Conservation (phyloP, 1,284 basidiomycete genomes). For the Irpex rosettiformis region DNA sequence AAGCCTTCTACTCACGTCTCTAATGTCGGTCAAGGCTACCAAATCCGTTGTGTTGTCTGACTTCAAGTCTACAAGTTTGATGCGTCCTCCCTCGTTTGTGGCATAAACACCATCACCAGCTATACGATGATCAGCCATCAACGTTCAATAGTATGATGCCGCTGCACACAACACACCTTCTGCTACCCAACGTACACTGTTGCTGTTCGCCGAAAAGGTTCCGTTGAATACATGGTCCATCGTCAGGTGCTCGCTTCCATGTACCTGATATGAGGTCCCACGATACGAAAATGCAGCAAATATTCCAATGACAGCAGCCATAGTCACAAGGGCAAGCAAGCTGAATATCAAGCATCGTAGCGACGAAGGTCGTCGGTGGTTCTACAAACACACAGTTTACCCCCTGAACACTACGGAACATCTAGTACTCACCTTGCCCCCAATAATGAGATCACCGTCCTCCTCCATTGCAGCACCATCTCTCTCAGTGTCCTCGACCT, state of each 20-base stretch:
- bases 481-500: conserved; percentile 24
- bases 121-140: conserved; percentile 24
- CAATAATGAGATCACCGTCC: conserved; percentile 34
- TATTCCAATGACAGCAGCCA: conserved; percentile 62
- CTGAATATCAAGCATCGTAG: conserved; percentile 52
- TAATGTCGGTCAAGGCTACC: conserved; percentile 55
- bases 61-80: conserved; percentile 77
- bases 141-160: too few relatives aligned
- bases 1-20: conserved; percentile 46
- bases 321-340: conserved; percentile 48
- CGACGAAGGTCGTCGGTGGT: conserved; percentile 34
- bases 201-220: conserved; percentile 58
- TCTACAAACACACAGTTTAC: conserved; percentile 25
- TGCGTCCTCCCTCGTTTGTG: conserved; percentile 52
- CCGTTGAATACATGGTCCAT: conserved; percentile 91
- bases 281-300: conserved; percentile 70
- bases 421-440: conserved; percentile 33
- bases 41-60: conserved; percentile 67
- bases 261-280: conserved; percentile 46
- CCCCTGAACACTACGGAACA: neutral
- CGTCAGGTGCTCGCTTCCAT: conserved; percentile 65
- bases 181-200: conserved; percentile 74
- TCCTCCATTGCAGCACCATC: conserved; percentile 23
- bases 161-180: conserved; percentile 85
- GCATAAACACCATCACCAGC: conserved; percentile 92